These are phyloP conservation scores for Tillandsia leiboldiana DNA, from an alignment of 176 grass and related monocot genomes.

Conservation along the genomic window DNA sequence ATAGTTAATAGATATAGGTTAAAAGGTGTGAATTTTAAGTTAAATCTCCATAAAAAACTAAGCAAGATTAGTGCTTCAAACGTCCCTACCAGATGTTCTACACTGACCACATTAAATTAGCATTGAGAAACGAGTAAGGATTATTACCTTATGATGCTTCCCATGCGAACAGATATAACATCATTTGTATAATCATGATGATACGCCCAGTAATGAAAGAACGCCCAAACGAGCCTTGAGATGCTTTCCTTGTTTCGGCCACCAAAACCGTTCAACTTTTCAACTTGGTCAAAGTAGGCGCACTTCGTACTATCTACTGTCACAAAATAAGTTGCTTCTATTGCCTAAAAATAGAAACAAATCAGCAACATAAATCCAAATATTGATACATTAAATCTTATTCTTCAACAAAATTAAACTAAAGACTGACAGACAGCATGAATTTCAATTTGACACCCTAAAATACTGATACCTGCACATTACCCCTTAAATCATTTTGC, in stretches of 20 bases:
- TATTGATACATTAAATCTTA: background rate
- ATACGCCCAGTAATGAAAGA: slow-evolving; percentile 97
- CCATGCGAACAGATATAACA: slow-evolving; percentile 91
- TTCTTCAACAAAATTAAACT: background rate
- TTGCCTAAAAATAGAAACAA: slow-evolving; percentile 32
- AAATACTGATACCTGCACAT: too few species aligned
- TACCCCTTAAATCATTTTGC: too few species aligned
- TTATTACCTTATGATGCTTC: slow-evolving; percentile 67
- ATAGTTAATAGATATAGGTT: too few species aligned
- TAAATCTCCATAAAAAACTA: too few species aligned
- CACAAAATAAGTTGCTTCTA: slow-evolving; percentile 58
- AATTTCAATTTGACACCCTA: too few species aligned
- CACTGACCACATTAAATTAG: background rate
- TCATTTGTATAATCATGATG: slow-evolving; percentile 81
- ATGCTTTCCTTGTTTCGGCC: slow-evolving; percentile 54
- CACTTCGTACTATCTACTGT: slow-evolving; percentile 51
- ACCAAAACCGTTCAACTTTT: slow-evolving; percentile 55
- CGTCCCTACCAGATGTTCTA: background rate
- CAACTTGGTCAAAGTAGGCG: slow-evolving; percentile 72
- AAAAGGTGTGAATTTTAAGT: too few species aligned
- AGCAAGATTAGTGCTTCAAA: too few species aligned
- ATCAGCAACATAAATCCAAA: background rate
- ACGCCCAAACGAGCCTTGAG: slow-evolving; percentile 79
- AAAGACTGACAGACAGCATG: too few species aligned
- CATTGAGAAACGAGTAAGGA: background rate